Base-by-base conservation (phyloP, 768 basidiomycete species). In the Tremella mesenterica region DNA sequence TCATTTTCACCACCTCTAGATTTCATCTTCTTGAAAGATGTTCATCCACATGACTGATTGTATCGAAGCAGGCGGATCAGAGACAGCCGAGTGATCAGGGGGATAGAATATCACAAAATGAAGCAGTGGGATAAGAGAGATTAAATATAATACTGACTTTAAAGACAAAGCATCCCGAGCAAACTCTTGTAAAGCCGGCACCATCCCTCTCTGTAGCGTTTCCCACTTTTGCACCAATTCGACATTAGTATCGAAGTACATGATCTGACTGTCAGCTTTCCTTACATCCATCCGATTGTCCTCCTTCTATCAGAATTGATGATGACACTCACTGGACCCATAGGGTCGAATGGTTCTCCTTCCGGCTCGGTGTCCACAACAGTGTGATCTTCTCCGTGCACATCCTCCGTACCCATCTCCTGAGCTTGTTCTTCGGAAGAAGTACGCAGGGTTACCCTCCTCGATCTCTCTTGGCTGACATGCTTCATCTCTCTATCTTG, bases 161-260 rank as follows among this genome's bases (percentile, higher is more conserved):
- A 47, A 29, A 26, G 33, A n/a, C n/a, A 43, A 13, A n/a, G 27
- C 29, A 9, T 44, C 41, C 21, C 29, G 48, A 3, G 8, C 33
- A 6, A 28, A 50, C 1, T 28, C 33, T 30, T 51, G 28, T 7
- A 61, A 38, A 18, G 29, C 49, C 3, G 56, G 56, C 4, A 8
- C 25, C 3, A 61, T 29, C 30, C 57, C 50, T 5, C 21, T 34
- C 34, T 63, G 61, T 13, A 63, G 41, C 27, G 39, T 30, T 18
- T 57, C 45, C 61, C 61, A 63, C n/a, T 44, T 29, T 1, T 56
- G 49, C 10, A 54, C 49, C 26, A 63, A 38, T 16, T 46, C 44
- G 16, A 23, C 26, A 29, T 63, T 26, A n/a, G 25, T 30, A 34
- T 63, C 58, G 34, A 63, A 63, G 13, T 34, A 45, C n/a, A 23